These are phyloP conservation scores for Boletus sp. DNA, from an alignment of 768 basidiomycete species.

Conservation along the genomic window DNA sequence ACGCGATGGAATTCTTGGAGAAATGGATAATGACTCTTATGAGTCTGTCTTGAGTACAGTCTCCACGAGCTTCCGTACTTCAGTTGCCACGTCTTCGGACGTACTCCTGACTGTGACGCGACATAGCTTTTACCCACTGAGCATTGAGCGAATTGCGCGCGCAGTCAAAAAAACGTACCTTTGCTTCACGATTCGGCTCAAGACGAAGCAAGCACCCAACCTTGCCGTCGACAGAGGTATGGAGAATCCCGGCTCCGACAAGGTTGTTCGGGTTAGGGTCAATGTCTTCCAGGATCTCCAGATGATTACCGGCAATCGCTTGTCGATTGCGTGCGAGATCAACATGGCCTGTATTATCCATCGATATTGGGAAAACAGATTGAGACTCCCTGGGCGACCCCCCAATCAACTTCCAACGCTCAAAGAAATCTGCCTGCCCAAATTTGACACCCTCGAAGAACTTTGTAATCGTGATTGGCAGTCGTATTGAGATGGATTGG, in stretches of 20 bases:
- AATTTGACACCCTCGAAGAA: constrained; percentile 94
- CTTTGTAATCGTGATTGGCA: constrained; percentile 86
- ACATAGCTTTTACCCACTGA: constrained; percentile 58
- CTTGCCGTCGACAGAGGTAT: constrained; percentile 88
- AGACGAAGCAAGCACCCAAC: constrained; percentile 91
- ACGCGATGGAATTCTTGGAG: constrained; percentile 2
- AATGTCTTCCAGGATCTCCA: constrained; percentile 77
- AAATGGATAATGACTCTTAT: constrained; percentile 3
- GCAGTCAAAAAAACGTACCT: constrained; percentile 47
- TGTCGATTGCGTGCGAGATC: constrained; percentile 71
- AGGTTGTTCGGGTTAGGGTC: constrained; percentile 94
- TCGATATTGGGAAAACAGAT: constrained; percentile 72
- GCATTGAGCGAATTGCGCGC: neutral
- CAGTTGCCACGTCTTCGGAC: constrained; percentile 80
- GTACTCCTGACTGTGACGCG: constrained; percentile 93
- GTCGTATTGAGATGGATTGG: constrained; percentile 75
- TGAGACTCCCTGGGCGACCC: constrained; percentile 94
- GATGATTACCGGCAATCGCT: constrained; percentile 71
- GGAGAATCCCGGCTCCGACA: constrained; percentile 93
- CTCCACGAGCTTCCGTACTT: constrained; percentile 56
- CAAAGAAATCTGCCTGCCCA: constrained; percentile 85
- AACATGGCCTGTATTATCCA: constrained; percentile 66
- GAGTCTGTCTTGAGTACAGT: constrained; percentile 34
- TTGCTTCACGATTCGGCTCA: constrained; percentile 95
- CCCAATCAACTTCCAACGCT: constrained; percentile 96